These are phyloP conservation scores for Fremontodendron californicum DNA, from an alignment of 345 rosid species.

Conservation along the genomic window DNA sequence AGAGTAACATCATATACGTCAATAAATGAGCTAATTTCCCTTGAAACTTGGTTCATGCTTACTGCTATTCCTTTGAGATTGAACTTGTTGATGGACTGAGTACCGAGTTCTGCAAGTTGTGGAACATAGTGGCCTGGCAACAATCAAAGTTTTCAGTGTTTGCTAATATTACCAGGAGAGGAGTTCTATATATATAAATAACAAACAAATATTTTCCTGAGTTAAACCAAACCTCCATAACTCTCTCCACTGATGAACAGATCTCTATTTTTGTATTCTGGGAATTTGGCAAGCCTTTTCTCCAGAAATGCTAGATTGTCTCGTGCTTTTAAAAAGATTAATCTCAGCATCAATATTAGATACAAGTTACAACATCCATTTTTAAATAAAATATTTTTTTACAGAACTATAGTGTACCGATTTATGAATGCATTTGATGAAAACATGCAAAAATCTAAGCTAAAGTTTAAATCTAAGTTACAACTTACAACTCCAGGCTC, in stretches of 20 bases:
- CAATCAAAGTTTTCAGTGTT: not conserved
- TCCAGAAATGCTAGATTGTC: conserved; percentile 34
- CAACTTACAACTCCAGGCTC: too few species aligned
- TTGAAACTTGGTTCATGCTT: conserved; percentile 17
- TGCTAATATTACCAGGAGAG: too few species aligned
- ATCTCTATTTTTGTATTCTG: conserved; percentile 30
- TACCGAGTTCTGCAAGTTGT: conserved; percentile 40
- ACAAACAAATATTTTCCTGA: not conserved
- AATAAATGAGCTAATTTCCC: conserved; percentile 23
- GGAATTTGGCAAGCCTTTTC: conserved; percentile 29
- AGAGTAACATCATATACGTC: conserved; percentile 37
- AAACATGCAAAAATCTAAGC: too few species aligned
- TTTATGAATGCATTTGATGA: not conserved
- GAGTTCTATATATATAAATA: too few species aligned
- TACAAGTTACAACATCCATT: not conserved
- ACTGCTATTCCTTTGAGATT: conserved; percentile 49
- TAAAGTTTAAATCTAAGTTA: too few species aligned
- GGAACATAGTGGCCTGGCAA: conserved; percentile 50
- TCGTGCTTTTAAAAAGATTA: conserved; percentile 16
- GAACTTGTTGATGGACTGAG: conserved; percentile 22
- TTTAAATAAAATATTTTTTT: too few species aligned
- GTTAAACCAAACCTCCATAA: conserved; percentile 29
- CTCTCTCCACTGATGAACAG: conserved; percentile 42
- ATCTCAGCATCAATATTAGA: not conserved
- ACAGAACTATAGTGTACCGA: too few species aligned